phyloP scores from a whole-genome alignment of 371 early-diverging fungal genomes.

The Mortierella sp. region DNA sequence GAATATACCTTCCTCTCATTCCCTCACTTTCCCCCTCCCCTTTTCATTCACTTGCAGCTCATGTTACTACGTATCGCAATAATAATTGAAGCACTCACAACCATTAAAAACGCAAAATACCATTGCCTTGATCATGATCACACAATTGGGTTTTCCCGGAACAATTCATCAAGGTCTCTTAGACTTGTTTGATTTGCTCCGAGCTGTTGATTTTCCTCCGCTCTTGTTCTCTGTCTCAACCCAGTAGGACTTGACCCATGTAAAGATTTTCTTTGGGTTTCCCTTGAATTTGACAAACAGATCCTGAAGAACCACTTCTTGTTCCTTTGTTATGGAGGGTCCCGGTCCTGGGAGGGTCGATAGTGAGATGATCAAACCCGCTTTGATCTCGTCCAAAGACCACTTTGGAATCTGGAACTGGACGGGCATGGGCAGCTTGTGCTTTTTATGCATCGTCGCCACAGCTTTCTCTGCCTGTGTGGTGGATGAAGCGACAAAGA shows the following conservation, averaged over 20 bases:
- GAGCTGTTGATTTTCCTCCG: constrained; percentile 6
- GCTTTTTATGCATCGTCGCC: constrained; percentile 28
- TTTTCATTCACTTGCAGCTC: background rate
- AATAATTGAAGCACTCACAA: no score
- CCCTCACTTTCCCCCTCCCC: background rate
- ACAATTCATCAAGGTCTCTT: constrained; percentile 8
- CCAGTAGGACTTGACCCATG: constrained; percentile 35
- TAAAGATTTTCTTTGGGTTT: constrained; percentile 34
- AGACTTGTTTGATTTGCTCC: constrained; percentile 11
- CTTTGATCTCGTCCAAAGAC: constrained; percentile 39
- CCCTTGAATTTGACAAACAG: constrained; percentile 25
- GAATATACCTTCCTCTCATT: background rate
- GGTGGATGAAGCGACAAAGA: constrained; percentile 16
- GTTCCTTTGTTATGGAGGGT: constrained; percentile 12
- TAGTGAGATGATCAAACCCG: constrained; percentile 26
- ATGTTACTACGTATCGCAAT: no score
- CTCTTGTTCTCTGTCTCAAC: constrained; percentile 1
- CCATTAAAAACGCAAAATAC: no score
- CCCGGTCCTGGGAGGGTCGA: constrained; percentile 4
- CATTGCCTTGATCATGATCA: no score
- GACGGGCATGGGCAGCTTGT: constrained; percentile 13
- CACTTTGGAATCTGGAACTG: constrained; percentile 45
- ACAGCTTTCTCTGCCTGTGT: constrained; percentile 10
- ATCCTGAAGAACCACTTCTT: constrained; percentile 15
- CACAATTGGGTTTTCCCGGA: no score